These are phyloP conservation scores for Xerocomus nothofagi DNA, from an alignment of 1,284 basidiomycete species.

Conservation along the genomic window DNA sequence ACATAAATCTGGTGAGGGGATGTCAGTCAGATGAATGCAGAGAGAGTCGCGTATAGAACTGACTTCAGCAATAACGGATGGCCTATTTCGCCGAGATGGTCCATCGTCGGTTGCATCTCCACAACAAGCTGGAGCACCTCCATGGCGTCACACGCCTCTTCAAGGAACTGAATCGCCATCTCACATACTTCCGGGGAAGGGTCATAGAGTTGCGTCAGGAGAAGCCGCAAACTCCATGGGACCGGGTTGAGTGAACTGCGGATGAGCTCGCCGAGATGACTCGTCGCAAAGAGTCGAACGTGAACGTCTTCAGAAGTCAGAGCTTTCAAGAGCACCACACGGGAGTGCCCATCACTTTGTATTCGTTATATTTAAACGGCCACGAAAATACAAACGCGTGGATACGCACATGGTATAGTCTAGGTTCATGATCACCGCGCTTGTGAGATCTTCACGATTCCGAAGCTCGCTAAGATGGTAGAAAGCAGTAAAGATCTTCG, in stretches of 20 bases:
- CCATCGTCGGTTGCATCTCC: conserved; percentile 90
- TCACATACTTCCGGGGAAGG: conserved; percentile 87
- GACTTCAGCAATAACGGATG: conserved; percentile 87
- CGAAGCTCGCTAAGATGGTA: conserved; percentile 91
- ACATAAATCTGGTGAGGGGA: conserved; percentile 74
- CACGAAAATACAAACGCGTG: background rate
- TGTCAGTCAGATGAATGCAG: conserved; percentile 13
- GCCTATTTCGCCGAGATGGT: conserved; percentile 92
- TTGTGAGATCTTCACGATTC: conserved; percentile 89
- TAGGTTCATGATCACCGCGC: conserved; percentile 87
- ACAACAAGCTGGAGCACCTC: conserved; percentile 89
- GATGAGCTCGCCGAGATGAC: conserved; percentile 81
- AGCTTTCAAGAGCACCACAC: conserved; percentile 90
- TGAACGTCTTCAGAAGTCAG: conserved; percentile 91
- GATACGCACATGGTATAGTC: conserved; percentile 81
- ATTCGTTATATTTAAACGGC: conserved; percentile 1
- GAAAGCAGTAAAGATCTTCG: conserved; percentile 92
- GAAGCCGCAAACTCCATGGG: conserved; percentile 84
- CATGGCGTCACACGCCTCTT: conserved; percentile 85
- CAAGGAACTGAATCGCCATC: conserved; percentile 84
- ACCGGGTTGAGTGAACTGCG: conserved; percentile 62
- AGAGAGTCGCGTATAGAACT: conserved; percentile 26
- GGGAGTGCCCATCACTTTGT: conserved; percentile 84
- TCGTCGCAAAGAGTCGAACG: conserved; percentile 86
- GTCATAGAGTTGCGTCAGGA: conserved; percentile 96